These are phyloP conservation scores for Diaporthe sp. DNA, from an alignment of 2,329 filamentous ascomycete species.

Conservation along the genomic window DNA sequence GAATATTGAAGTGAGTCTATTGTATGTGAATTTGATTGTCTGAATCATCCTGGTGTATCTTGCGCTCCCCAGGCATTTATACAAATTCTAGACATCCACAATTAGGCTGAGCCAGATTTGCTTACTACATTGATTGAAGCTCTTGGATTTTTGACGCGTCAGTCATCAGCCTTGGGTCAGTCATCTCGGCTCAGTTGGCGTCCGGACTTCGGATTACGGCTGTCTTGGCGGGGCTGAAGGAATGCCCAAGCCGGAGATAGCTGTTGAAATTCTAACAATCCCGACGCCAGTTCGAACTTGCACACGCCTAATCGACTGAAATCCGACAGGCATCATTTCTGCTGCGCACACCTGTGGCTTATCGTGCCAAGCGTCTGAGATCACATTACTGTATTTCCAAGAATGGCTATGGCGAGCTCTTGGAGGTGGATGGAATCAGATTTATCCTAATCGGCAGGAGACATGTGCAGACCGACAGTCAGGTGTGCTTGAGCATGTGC, in stretches of 20 bases:
- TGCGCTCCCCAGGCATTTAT: background rate
- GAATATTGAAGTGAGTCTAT: background rate
- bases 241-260: conserved; percentile 5
- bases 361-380: conserved; percentile 48
- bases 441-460: background rate
- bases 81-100: background rate
- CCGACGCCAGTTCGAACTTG: background rate
- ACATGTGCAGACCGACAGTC: background rate
- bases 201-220: conserved; percentile 8
- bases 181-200: background rate
- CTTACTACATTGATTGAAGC: background rate
- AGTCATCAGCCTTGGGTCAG: background rate
- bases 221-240: background rate
- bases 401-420: background rate
- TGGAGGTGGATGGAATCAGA: background rate
- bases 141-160: background rate
- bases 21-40: background rate
- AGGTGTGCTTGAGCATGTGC: background rate
- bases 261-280: background rate
- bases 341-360: conserved; percentile 9
- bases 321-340: conserved; percentile 9
- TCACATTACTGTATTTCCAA: background rate
- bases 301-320: background rate
- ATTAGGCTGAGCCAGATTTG: background rate
- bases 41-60: background rate